Evolutionary conservation across 1,284 basidiomycete genomes (phyloP), one percentile per base, ranked within the genome.

Genomic region (Ganoderma meredithae): DNA sequence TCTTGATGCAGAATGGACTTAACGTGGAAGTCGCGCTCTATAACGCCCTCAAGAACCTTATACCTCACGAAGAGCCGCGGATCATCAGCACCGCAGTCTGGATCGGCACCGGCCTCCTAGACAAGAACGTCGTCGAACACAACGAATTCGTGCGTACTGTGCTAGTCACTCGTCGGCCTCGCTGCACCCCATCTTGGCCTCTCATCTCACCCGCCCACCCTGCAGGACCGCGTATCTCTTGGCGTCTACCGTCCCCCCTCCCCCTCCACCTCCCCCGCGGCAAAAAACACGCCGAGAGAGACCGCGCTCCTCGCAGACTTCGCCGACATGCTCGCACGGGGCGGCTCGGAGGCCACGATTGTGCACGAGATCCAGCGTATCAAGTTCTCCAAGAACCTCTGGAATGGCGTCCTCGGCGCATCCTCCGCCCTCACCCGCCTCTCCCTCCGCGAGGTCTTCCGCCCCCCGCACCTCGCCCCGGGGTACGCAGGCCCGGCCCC

Each of bases 1-100:
- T 92, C 1, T 76, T 95, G 17, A 79, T 95, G 56, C 92, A 94
- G 80, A 95, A 95, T 76, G 93, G 94, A 1, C 81, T 95, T 5
- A 89, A 88, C 39, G 88, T 94, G 27, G 93, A 95, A 75, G 81
- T 80, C 36, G 91, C 93, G 67, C 80, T 94, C 39, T 90, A 91
- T 73, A 73, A 84, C 4, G 83, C 85, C 0, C 76, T 90, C 12
- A 84, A 85, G 67, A 73, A 78, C 10, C 76, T 87, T 5, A 69
- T 69, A 22, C 68, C 69, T 5, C 74, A 75, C 1, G 80, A 82
- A 17, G 78, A 82, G 66, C 88, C 88, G 0, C 83, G 77, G 40
- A 87, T 90, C 43, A 81, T 90, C 62, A 85, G 84, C 67, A 83
- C 84, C 2, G 85, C 88, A 3, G 74, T 90, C 8, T 88, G 83